Conservation (phyloP, 805 yeast species). For the Wickerhamomyces mucosus region DNA sequence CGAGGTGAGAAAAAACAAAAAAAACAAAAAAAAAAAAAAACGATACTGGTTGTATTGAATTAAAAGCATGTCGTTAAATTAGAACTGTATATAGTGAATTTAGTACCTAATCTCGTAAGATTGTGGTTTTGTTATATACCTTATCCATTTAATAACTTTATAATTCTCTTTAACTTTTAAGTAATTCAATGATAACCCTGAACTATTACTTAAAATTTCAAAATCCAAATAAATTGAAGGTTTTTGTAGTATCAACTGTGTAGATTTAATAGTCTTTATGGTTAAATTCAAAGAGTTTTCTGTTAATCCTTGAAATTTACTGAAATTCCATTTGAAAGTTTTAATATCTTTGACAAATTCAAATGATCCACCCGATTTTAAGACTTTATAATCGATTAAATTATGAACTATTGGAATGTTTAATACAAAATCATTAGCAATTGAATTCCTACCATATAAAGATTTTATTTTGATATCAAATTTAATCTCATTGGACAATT, state of each 20-base stretch:
- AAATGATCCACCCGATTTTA: conserved; percentile 53
- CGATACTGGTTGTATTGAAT: too few relatives aligned
- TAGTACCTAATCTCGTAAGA: conserved; percentile 71
- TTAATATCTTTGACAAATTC: conserved; percentile 60
- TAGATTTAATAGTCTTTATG: conserved; percentile 12
- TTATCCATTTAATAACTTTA: conserved; percentile 79
- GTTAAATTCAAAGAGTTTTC: conserved; percentile 54
- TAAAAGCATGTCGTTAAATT: background rate
- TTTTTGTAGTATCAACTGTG: conserved; percentile 25
- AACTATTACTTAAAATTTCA: conserved; percentile 60
- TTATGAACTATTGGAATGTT: conserved; percentile 63
- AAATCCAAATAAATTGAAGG: conserved; percentile 74
- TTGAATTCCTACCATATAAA: conserved; percentile 43
- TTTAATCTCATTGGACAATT: conserved; percentile 37
- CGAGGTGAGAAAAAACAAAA: too few relatives aligned
- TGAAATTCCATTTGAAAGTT: conserved; percentile 59
- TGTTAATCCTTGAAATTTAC: conserved; percentile 56
- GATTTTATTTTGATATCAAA: conserved; percentile 56
- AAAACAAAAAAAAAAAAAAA: too few relatives aligned
- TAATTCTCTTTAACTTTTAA: conserved; percentile 60
- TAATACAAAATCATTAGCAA: conserved; percentile 55
- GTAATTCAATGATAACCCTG: conserved; percentile 68
- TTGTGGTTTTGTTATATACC: conserved; percentile 68
- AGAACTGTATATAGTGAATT: conserved; percentile 1
- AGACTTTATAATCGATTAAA: conserved; percentile 37